These are phyloP conservation scores for Gastrolobium villosum DNA, from an alignment of 306 rosid species.

Conservation along the genomic window DNA sequence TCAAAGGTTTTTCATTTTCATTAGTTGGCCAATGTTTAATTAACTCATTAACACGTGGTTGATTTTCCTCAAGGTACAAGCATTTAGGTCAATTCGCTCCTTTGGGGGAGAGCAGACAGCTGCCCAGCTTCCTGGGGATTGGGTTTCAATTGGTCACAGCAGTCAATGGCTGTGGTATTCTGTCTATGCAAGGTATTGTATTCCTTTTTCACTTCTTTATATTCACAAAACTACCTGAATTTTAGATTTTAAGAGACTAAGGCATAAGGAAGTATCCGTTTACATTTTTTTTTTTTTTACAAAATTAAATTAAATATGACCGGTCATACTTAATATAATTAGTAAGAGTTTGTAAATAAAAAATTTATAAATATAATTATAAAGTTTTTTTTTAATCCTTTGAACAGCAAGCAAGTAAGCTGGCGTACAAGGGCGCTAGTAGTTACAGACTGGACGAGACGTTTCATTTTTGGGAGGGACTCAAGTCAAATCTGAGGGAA, in stretches of 20 bases:
- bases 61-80: constrained; percentile 73
- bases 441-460: constrained; percentile 85
- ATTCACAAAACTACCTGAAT: background rate
- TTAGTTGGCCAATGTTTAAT: background rate
- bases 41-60: constrained; percentile 36
- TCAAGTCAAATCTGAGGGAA: constrained; percentile 71
- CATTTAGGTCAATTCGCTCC: constrained; percentile 99
- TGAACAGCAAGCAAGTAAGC: constrained; percentile 97
- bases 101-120: constrained; percentile 99
- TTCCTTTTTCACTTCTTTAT: background rate
- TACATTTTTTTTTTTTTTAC: no score
- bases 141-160: constrained; percentile 96
- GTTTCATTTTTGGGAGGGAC: constrained; percentile 87
- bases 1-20: constrained; percentile 23
- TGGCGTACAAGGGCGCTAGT: constrained; percentile 95
- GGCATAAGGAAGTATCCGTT: no score
- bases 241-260: constrained; percentile 31
- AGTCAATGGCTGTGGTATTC: constrained; percentile 99
- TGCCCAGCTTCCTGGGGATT: constrained; percentile 98
- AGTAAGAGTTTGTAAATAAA: no score
- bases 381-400: constrained; percentile 4
- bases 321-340: no score
- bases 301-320: no score
- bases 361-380: no score
- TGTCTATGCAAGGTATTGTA: constrained; percentile 86